Evolutionary conservation across 352 stramenopile species (phyloP).

Genomic region (Phytophthora quininea): DNA sequence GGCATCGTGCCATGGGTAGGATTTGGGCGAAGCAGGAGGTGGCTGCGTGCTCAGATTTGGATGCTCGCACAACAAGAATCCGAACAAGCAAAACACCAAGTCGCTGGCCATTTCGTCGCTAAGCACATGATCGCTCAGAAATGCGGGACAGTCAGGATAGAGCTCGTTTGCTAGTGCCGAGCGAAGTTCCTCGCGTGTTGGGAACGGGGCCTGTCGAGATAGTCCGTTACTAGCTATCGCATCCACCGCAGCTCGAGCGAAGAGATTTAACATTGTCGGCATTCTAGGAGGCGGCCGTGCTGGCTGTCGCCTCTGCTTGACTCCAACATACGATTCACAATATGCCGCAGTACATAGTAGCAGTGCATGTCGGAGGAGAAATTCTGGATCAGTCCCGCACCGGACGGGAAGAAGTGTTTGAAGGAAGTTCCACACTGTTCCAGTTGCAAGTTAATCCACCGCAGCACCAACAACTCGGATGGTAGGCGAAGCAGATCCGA

Average conservation of each 20-base stretch:
- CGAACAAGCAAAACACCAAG: constrained; percentile 63
- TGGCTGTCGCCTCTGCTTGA: constrained; percentile 6
- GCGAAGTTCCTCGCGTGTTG: constrained; percentile 48
- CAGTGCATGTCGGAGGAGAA: constrained; percentile 71
- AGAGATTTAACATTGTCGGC: constrained; percentile 23
- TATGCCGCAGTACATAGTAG: constrained; percentile 61
- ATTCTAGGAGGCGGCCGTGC: constrained; percentile 11
- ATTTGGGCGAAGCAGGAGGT: neutral
- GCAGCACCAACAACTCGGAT: constrained; percentile 64
- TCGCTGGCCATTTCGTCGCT: constrained; percentile 48
- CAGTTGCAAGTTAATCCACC: constrained; percentile 76
- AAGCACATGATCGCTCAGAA: constrained; percentile 46
- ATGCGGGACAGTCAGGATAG: constrained; percentile 44
- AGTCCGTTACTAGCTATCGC: neutral
- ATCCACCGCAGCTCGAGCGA: constrained; percentile 15
- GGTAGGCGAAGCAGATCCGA: constrained; percentile 52
- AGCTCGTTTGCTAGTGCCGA: constrained; percentile 43
- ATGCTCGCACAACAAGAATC: constrained; percentile 66
- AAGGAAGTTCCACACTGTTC: constrained; percentile 45
- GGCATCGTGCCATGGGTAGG: constrained; percentile 67
- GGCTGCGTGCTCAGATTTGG: constrained; percentile 34
- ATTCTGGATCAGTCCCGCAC: constrained; percentile 64
- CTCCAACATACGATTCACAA: constrained; percentile 47
- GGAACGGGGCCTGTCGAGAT: constrained; percentile 37
- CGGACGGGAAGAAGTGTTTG: constrained; percentile 22